Evolutionary conservation across 2,329 filamentous ascomycete genomes (phyloP), one percentile per base, ranked within the genome.

Genomic region (Talaromyces pinophilus): DNA sequence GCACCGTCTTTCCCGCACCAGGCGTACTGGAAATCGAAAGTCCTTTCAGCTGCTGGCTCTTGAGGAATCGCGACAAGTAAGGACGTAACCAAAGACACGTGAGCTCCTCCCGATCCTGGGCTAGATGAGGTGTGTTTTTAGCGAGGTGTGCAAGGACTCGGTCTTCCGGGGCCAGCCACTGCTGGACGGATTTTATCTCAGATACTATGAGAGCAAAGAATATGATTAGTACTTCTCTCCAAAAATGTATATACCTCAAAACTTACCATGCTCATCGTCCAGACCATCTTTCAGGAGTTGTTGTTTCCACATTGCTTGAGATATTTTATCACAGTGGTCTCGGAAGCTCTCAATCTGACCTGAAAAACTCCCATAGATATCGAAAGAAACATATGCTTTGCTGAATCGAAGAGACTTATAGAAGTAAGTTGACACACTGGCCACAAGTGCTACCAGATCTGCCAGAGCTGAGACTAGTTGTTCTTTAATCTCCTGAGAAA

Each of bases 41-140:
- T 1, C 80, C 75, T 15, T 78, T 65, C 5, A 54, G 76, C 33
- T 83, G 75, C 0, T 78, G 71, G 50, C 80, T 79, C 62, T 83
- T 81, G 42, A 82, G 69, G 66, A 86, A 86, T 10, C 79, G 78
- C 17, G 77, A 76, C 22, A 86, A 72, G 40, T 82, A 76, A 46
- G 82, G 80, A 28, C 80, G 77, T 68, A 86, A 81, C 84, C 84
- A 86, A 44, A 84, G 76, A 67, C 84, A 85, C 19, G 84, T 86
- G 67, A 81, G 81, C 66, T 86, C 83, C 55, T 81, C 82, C 40
- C 83, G 77, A 30, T 79, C 73, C 30, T 73, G 78, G 67, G 73
- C 80, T 70, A 71, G 76, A 69, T 72, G 80, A 69, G 69, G 79
- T 71, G 79, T 79, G 66, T 81, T 80, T n/a, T 80, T 77, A 15